Conservation (phyloP, 164 flowering plant genomes). For the Brasenia schreberi region DNA sequence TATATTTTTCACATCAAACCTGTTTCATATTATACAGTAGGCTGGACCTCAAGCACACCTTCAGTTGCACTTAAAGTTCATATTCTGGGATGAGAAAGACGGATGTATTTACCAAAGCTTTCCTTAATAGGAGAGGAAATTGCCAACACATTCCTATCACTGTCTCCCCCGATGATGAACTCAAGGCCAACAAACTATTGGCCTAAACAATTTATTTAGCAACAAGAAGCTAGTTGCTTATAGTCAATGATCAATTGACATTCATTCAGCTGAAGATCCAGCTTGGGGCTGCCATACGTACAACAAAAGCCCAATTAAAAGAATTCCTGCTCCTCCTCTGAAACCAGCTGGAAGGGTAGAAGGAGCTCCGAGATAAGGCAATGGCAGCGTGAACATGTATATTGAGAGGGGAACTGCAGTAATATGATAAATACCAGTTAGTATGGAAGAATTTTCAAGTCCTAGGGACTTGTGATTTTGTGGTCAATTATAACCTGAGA, state of each 20-base stretch:
- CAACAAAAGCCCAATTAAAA: slow-evolving; percentile 55
- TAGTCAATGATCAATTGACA: neutral
- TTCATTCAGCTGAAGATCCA: neutral
- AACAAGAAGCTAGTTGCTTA: neutral
- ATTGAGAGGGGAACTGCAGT: slow-evolving; percentile 74
- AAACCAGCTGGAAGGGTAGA: slow-evolving; percentile 77
- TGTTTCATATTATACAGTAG: no score
- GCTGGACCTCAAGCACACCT: no score
- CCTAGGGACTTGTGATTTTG: neutral
- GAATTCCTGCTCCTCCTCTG: slow-evolving; percentile 49
- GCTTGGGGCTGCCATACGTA: slow-evolving; percentile 53
- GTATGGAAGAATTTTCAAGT: neutral
- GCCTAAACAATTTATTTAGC: neutral
- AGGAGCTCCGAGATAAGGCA: slow-evolving; percentile 73
- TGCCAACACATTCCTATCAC: no score
- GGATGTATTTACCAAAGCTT: no score
- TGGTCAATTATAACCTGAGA: slow-evolving; percentile 43
- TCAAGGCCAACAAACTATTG: neutral
- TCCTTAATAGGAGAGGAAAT: no score
- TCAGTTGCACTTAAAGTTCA: no score
- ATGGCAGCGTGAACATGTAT: slow-evolving; percentile 72
- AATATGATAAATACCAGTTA: neutral
- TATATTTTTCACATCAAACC: no score
- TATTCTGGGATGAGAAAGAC: no score
- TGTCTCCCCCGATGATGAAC: no score